Evolutionary conservation across 768 basidiomycete species (phyloP).

Genomic region (Trametes meyenii): DNA sequence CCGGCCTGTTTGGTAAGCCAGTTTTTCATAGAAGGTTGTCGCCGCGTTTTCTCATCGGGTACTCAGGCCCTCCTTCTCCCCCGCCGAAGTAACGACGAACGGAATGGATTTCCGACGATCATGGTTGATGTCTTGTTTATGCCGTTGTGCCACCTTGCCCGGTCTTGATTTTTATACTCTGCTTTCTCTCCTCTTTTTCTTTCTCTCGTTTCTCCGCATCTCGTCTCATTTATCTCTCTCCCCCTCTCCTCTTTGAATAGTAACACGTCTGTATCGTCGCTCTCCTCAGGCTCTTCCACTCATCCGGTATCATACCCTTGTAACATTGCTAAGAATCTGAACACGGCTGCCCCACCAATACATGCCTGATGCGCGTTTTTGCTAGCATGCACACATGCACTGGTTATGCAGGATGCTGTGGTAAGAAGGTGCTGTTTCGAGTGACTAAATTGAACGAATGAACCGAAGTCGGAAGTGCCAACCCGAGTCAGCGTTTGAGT

Average conservation of each 20-base stretch:
- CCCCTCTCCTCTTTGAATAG: neutral
- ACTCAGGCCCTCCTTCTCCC: slow-evolving; percentile 33
- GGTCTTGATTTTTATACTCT: slow-evolving; percentile 11
- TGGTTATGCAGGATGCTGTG: too few species aligned
- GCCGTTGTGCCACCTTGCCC: neutral
- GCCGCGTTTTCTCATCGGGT: neutral
- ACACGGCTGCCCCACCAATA: too few species aligned
- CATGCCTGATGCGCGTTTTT: too few species aligned
- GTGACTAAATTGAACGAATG: too few species aligned
- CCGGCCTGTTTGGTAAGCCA: slow-evolving; percentile 67
- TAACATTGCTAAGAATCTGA: slow-evolving; percentile 3
- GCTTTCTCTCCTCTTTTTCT: neutral
- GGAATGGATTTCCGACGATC: neutral
- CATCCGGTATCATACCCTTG: slow-evolving; percentile 8
- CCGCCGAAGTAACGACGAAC: slow-evolving; percentile 30
- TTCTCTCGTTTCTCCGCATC: neutral
- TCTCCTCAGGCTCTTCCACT: neutral
- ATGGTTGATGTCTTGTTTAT: neutral
- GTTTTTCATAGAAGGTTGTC: neutral
- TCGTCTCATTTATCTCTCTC: neutral
- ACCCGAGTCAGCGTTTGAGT: too few species aligned
- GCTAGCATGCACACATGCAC: too few species aligned
- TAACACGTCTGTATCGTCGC: too few species aligned
- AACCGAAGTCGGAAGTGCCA: too few species aligned
- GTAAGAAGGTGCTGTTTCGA: too few species aligned